A percentile compares a stretch with the other conserved stretches of the same genome.
Conservation (phyloP, 768 basidiomycete species). For the Cantharellus cinnabarinus region DNA sequence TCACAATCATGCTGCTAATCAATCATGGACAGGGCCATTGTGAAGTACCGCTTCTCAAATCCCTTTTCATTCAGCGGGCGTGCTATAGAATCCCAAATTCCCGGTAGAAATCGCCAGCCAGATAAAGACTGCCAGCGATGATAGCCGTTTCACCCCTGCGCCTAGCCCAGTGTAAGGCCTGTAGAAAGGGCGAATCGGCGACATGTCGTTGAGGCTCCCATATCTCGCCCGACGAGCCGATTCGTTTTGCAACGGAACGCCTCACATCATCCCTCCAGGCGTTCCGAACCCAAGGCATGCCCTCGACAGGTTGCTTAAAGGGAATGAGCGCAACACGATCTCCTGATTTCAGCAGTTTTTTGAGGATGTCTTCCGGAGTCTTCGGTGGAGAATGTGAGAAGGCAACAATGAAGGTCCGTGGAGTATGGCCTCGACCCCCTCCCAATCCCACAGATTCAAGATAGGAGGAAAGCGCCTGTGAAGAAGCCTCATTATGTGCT, state of each 20-base stretch:
- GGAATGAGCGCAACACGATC: constrained; percentile 31
- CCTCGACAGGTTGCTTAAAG: constrained; percentile 52
- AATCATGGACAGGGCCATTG: no score
- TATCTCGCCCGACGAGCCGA: constrained; percentile 21
- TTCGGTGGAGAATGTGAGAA: constrained; percentile 82
- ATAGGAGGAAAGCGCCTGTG: constrained; percentile 44
- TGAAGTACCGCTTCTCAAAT: no score
- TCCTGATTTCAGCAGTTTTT: constrained; percentile 35
- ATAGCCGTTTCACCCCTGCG: constrained; percentile 31
- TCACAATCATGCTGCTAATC: no score
- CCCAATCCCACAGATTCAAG: constrained; percentile 14
- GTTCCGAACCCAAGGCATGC: constrained; percentile 85
- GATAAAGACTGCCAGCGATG: constrained; percentile 80
- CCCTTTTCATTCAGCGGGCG: no score
- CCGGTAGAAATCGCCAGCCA: constrained; percentile 84
- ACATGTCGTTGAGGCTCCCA: constrained; percentile 10
- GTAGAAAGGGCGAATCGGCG: constrained; percentile 17
- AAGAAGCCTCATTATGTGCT: constrained; percentile 77
- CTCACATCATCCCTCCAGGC: constrained; percentile 33
- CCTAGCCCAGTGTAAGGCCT: constrained; percentile 31
- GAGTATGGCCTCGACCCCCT: neutral
- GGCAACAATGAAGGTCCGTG: constrained; percentile 51
- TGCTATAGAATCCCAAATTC: constrained; percentile 12
- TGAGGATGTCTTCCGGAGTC: constrained; percentile 47
- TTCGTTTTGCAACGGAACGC: constrained; percentile 24